These are phyloP conservation scores for Annona cherimola DNA, from an alignment of 164 flowering plant species.

Conservation along the genomic window DNA sequence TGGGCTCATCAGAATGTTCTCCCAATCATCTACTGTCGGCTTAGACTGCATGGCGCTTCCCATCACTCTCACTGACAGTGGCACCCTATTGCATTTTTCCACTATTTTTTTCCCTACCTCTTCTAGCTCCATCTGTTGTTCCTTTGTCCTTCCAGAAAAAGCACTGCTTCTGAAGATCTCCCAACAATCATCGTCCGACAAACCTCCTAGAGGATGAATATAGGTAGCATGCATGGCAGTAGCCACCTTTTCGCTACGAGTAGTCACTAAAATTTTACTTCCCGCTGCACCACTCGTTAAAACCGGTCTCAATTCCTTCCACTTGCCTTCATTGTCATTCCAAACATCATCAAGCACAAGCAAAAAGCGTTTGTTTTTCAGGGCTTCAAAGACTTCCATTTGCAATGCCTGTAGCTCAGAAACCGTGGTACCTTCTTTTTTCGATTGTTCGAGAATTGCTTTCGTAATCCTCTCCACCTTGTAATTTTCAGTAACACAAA, in stretches of 20 bases:
- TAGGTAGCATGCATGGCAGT: not conserved
- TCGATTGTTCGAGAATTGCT: not conserved
- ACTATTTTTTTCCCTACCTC: slow-evolving; percentile 9
- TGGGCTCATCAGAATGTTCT: slow-evolving; percentile 1
- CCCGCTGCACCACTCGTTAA: not conserved
- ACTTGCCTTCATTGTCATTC: not conserved
- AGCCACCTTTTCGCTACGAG: not conserved
- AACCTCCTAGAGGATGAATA: not conserved
- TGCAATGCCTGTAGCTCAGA: not conserved
- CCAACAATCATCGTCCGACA: slow-evolving; percentile 1
- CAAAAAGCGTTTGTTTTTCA: not conserved
- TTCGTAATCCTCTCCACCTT: not conserved
- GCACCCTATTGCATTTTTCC: slow-evolving; percentile 17
- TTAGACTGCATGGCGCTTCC: slow-evolving; percentile 14
- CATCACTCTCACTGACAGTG: slow-evolving; percentile 11
- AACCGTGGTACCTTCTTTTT: not conserved
- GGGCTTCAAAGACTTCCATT: not conserved
- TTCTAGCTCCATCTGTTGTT: not conserved
- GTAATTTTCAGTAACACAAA: slow-evolving; percentile 4
- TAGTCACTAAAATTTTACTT: slow-evolving; percentile 5
- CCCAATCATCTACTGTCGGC: slow-evolving; percentile 8
- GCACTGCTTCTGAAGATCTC: slow-evolving; percentile 4
- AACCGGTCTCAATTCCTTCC: not conserved
- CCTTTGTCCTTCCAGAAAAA: not conserved
- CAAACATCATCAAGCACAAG: slow-evolving; percentile 20